A percentile compares a stretch with the other conserved stretches of the same genome.
Conservation (phyloP, 805 yeast genomes). For the Peterozyma xylosa region DNA sequence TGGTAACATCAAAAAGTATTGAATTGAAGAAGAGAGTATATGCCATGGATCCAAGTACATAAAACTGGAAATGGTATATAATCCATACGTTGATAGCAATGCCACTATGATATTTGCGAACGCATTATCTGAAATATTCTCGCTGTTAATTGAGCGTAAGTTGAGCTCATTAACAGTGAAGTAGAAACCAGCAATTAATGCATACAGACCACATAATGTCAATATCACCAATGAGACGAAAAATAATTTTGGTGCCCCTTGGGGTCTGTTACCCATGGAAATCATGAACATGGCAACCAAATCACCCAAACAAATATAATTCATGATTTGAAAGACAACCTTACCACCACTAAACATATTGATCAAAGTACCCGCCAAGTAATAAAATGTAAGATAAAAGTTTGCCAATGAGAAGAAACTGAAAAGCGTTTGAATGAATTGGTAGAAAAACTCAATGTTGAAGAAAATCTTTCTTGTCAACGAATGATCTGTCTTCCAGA, state of each 20-base stretch:
- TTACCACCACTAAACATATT: conserved; percentile 55
- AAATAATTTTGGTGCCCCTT: conserved; percentile 82
- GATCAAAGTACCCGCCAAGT: conserved; percentile 80
- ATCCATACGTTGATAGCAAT: conserved; percentile 83
- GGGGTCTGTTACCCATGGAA: conserved; percentile 96
- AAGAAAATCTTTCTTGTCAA: conserved; percentile 69
- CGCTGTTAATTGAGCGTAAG: conserved; percentile 14
- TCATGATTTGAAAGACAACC: conserved; percentile 77
- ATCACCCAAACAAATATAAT: conserved; percentile 75
- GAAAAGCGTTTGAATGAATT: conserved; percentile 69
- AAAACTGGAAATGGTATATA: conserved; percentile 75
- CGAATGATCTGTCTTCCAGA: conserved; percentile 88
- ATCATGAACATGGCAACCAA: conserved; percentile 84
- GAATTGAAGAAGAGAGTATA: conserved; percentile 75
- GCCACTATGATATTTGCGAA: conserved; percentile 79
- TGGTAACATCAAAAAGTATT: conserved; percentile 85
- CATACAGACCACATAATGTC: conserved; percentile 74
- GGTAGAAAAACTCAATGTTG: conserved; percentile 86
- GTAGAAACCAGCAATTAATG: conserved; percentile 74
- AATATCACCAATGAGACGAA: conserved; percentile 63
- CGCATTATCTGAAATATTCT: conserved; percentile 29
- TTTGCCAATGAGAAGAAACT: conserved; percentile 91
- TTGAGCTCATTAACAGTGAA: conserved; percentile 59
- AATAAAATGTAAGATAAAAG: conserved; percentile 87
- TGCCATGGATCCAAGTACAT: conserved; percentile 97